These are phyloP conservation scores for Sporothrix inflata DNA, from an alignment of 2,329 filamentous ascomycete genomes.

Conservation along the genomic window DNA sequence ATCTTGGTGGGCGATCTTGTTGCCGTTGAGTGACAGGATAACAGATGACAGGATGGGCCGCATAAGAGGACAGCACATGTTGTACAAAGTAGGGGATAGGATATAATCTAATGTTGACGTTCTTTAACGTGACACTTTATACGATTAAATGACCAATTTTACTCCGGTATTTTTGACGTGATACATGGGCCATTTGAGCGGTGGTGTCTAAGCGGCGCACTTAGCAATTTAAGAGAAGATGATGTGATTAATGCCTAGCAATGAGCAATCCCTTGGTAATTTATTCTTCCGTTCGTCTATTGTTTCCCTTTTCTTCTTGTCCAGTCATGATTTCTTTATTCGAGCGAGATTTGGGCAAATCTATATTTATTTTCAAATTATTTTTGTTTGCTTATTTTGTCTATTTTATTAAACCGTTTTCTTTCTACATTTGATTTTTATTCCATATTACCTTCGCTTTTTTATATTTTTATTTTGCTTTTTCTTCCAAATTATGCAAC, in stretches of 20 bases:
- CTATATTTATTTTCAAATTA: background rate
- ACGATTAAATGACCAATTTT: background rate
- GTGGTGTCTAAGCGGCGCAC: too few species aligned
- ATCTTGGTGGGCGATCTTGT: slow-evolving; percentile 54
- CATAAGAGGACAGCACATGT: background rate
- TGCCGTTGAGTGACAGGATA: background rate
- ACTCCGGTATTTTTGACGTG: background rate
- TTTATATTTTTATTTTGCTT: background rate
- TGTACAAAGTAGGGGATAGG: background rate
- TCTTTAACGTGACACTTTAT: background rate
- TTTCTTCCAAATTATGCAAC: background rate
- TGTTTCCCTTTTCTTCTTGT: too few species aligned
- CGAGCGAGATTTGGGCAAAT: too few species aligned
- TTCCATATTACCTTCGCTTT: background rate
- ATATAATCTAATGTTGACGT: background rate
- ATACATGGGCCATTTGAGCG: background rate
- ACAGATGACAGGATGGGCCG: background rate
- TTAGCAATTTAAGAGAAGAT: too few species aligned
- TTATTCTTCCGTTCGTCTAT: too few species aligned
- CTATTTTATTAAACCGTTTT: background rate
- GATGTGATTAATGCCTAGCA: too few species aligned
- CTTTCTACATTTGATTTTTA: background rate
- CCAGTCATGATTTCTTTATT: too few species aligned
- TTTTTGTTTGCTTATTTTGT: background rate
- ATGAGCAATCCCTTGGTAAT: too few species aligned